Conservation (phyloP, 2,329 filamentous ascomycete species). For the Pyrenochaeta sp. region DNA sequence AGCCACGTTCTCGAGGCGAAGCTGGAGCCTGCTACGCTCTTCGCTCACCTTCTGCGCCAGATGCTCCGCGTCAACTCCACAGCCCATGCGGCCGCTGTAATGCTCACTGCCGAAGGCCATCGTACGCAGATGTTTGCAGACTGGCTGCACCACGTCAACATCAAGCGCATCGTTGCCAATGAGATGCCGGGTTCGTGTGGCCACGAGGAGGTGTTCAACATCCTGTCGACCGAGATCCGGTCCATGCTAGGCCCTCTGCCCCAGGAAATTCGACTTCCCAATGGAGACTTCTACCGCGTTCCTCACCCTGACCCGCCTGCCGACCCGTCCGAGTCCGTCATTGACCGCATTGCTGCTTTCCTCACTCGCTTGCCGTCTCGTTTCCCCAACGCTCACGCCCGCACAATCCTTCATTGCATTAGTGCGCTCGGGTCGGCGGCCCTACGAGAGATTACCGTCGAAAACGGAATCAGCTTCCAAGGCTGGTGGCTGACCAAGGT, state of each 20-base stretch:
- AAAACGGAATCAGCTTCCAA: slow-evolving; percentile 81
- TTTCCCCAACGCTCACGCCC: slow-evolving; percentile 77
- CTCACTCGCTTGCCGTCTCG: slow-evolving; percentile 72
- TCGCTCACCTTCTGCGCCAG: slow-evolving; percentile 84
- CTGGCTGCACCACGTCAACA: slow-evolving; percentile 73
- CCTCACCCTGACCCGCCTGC: slow-evolving; percentile 31
- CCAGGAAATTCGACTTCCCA: slow-evolving; percentile 71
- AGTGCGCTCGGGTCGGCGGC: slow-evolving; percentile 78
- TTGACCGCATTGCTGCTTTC: slow-evolving; percentile 82
- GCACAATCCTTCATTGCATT: slow-evolving; percentile 79
- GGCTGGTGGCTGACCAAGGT: slow-evolving; percentile 96
- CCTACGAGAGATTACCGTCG: slow-evolving; percentile 81
- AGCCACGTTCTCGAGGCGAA: slow-evolving; percentile 87
- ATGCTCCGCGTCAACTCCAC: slow-evolving; percentile 91
- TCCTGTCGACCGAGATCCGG: slow-evolving; percentile 69
- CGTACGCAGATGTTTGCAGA: slow-evolving; percentile 96
- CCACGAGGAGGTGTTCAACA: slow-evolving; percentile 65
- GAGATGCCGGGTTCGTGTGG: slow-evolving; percentile 62
- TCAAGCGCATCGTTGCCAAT: slow-evolving; percentile 65
- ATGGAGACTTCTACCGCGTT: slow-evolving; percentile 57
- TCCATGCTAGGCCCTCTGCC: slow-evolving; percentile 74
- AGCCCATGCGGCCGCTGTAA: slow-evolving; percentile 91
- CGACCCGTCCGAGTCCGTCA: slow-evolving; percentile 60
- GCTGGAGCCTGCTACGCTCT: slow-evolving; percentile 85
- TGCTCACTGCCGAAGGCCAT: slow-evolving; percentile 87